Conservation (phyloP, 108 stramenopile species). For the Conticribra guillardii region DNA sequence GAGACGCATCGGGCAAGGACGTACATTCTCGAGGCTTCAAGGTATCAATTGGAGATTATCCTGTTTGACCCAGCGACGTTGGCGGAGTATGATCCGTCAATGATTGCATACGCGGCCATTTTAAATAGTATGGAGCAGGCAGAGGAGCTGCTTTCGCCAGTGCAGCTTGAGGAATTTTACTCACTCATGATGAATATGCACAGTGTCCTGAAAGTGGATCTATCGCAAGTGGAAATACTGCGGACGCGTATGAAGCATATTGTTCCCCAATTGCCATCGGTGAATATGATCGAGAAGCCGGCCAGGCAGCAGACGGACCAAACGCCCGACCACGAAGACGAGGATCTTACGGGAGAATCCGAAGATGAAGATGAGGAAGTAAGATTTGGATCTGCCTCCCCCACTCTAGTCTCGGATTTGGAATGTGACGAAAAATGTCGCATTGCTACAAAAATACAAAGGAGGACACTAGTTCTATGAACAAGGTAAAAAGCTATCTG, state of each 20-base stretch:
- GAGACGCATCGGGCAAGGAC: background rate
- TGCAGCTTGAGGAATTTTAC: background rate
- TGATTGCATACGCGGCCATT: conserved; percentile 19
- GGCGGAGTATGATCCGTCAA: conserved; percentile 2
- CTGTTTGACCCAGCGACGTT: conserved; percentile 19
- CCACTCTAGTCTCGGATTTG: background rate
- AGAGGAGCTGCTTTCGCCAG: background rate
- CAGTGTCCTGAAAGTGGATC: background rate
- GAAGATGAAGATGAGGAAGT: background rate
- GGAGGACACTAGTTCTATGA: too few species aligned
- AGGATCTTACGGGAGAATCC: background rate
- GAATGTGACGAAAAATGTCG: too few species aligned
- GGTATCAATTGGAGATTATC: conserved; percentile 24
- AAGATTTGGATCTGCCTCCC: background rate
- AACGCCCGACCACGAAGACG: too few species aligned
- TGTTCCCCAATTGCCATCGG: background rate
- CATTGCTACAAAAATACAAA: too few species aligned
- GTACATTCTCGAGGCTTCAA: conserved; percentile 23
- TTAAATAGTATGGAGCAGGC: conserved; percentile 17
- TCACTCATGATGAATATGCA: background rate
- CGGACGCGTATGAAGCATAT: background rate
- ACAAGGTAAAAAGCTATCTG: too few species aligned
- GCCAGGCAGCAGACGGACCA: too few species aligned
- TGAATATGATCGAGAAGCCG: background rate
- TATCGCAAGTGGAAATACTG: background rate